Evolutionary conservation across 257 asterid species (phyloP), one percentile per base, ranked within the genome.

Genomic region (Parsonsia alboflavescens): DNA sequence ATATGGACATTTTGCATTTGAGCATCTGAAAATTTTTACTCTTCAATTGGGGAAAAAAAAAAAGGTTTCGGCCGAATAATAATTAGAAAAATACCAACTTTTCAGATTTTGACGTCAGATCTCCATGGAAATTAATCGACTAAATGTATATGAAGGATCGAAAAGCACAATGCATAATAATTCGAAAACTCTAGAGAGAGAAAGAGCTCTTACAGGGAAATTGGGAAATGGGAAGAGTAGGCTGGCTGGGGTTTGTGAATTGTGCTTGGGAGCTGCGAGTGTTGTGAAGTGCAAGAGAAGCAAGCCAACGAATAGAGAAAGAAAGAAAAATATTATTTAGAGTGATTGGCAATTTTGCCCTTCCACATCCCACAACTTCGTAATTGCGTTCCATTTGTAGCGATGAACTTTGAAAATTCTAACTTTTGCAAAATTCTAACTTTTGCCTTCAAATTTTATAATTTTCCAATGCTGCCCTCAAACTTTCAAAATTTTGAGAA

Each of bases 241-340:
- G 78, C 75, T 49, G 58, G 59, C 50, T 78, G 62, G 78, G 78
- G 75, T 73, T 68, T 54, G 71, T 68, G 82, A 68, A 58, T 73
- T 71, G 58, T 39, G 58, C 72, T 64, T 41, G 58, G 48, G 58
- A 49, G 48, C 46, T 70, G 76, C 57, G 67, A 68, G 36, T 68
- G 71, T 56, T 16, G 59, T 70, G 76, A 24, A 77, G 73, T 36
- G 44, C 36, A 8, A 30, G 24, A 45, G 66, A 53, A 77, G 63
- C 9, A 70, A 11, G 24, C 45, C 57, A 53, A 77, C 53, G 5
- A 70, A 12, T 19, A 41, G 70, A 9, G n/a, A 11, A 57, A n/a
- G n/a, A 15, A 46, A 10, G 17, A 45, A 19, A 54, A 54, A 52
- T 11, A 49, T 2, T 49, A 49, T 11, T 11, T 1, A 49, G 17